Evolutionary conservation across 2,329 filamentous ascomycete species (phyloP), one percentile per base, ranked within the genome.

Genomic region (Sphaerulina populicola): DNA sequence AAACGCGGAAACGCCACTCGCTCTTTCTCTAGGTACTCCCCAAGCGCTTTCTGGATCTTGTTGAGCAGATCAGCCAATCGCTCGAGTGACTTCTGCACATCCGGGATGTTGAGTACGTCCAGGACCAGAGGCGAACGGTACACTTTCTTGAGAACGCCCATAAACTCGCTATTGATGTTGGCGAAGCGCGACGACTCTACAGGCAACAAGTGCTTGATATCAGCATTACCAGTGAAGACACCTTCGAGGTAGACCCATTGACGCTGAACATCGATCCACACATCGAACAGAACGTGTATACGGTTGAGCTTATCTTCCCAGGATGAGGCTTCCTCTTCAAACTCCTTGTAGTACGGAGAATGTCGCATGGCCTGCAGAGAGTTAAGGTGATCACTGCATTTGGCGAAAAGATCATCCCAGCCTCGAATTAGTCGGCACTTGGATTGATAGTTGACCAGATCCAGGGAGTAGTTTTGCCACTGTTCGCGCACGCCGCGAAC

Each of bases 261-360:
- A 55, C 94, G 85, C 69, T 99, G 93, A n/a, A 99, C 94, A 71
- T 98, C 94, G 62, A 98, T 98, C 94, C 94, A 99, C 12, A 98
- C 90, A 68, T 99, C 93, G 64, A 99, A 98, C 8, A 98, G 78
- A 12, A 98, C 88, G 66, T 98, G 93, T 2, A 98, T 89, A 41
- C 93, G 83, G 68, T 97, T 99, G 23, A 99, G 78, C 68, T 94
- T 95, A 71, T 98, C 94, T 71, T 98, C 94, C 93, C 93, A 98
- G 1, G 86, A 81, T 0, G 89, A 86, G 6, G 94, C 94, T 62
- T 98, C 93, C 63, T 98, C 93, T 67, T 98, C 93, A 57, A 99
- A 99, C 63, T 97, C 91, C 69, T 96, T 97, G 77, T 95, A 98
- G 70, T 98, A 98, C 0, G 93, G 93, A 4, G 93, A 99, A 69